Conservation (phyloP, 495 filamentous ascomycete species). For the Lepraria neglecta region DNA sequence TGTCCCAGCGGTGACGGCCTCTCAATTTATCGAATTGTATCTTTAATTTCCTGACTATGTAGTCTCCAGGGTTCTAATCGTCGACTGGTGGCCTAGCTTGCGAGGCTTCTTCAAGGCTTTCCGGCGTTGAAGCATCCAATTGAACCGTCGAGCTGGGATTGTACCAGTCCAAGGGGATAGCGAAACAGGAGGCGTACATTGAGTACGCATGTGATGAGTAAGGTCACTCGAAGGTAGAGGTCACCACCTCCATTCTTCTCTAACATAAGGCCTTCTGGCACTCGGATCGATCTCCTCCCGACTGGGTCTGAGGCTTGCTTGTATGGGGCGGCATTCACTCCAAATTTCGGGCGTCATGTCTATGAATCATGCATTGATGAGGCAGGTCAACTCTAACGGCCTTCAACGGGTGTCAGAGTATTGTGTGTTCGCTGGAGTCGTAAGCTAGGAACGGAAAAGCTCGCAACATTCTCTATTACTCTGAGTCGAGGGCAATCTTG, state of each 20-base stretch:
- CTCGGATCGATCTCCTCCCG: not conserved
- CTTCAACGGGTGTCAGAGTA: not conserved
- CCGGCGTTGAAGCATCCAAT: not conserved
- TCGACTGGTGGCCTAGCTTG: too few species aligned
- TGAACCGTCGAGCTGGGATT: not conserved
- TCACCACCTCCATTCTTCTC: not conserved
- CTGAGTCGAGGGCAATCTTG: not conserved
- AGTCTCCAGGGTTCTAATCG: too few species aligned
- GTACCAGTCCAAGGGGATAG: not conserved
- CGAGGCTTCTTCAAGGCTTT: not conserved
- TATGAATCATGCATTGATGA: not conserved
- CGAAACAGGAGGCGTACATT: not conserved
- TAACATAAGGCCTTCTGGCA: not conserved
- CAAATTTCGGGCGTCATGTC: not conserved
- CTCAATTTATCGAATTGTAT: too few species aligned
- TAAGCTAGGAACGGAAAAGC: not conserved
- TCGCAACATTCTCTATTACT: not conserved
- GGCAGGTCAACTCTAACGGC: not conserved
- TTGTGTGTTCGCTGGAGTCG: not conserved
- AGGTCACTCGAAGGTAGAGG: not conserved
- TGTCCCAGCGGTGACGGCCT: too few species aligned
- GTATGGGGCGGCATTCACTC: not conserved
- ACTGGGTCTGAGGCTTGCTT: not conserved
- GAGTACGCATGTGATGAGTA: not conserved
- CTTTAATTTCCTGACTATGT: too few species aligned